Percentiles rank a stretch among this genome's conserved stretches.
These are phyloP conservation scores for Sequoiadendron giganteum DNA, from an alignment of 75 land plant species.

Conservation along the genomic window DNA sequence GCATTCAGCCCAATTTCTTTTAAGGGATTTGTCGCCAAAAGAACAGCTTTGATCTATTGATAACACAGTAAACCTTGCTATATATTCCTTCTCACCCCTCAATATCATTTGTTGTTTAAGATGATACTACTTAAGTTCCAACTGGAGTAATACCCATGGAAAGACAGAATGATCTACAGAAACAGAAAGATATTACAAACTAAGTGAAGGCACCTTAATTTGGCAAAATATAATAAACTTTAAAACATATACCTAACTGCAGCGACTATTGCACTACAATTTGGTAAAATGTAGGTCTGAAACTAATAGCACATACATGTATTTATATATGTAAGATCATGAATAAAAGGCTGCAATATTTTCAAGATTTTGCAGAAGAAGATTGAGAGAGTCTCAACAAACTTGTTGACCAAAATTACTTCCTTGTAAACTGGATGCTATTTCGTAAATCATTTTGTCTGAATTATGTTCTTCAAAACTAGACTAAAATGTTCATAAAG, in stretches of 20 bases:
- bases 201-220: background rate
- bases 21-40: background rate
- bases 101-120: background rate
- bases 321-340: background rate
- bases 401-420: background rate
- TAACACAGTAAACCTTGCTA: background rate
- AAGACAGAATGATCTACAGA: background rate
- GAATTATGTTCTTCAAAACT: background rate
- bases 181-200: background rate
- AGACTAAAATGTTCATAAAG: background rate
- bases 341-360: background rate
- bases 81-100: background rate
- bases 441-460: background rate
- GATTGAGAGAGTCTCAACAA: background rate
- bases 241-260: background rate
- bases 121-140: background rate
- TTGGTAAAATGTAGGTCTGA: background rate
- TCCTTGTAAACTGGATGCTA: background rate
- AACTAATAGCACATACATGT: background rate
- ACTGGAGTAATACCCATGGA: background rate
- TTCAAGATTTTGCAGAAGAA: background rate
- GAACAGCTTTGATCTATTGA: background rate
- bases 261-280: background rate
- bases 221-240: background rate
- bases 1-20: background rate